These are phyloP conservation scores for Kwoniella botswanensis DNA, from an alignment of 768 basidiomycete species.

Conservation along the genomic window DNA sequence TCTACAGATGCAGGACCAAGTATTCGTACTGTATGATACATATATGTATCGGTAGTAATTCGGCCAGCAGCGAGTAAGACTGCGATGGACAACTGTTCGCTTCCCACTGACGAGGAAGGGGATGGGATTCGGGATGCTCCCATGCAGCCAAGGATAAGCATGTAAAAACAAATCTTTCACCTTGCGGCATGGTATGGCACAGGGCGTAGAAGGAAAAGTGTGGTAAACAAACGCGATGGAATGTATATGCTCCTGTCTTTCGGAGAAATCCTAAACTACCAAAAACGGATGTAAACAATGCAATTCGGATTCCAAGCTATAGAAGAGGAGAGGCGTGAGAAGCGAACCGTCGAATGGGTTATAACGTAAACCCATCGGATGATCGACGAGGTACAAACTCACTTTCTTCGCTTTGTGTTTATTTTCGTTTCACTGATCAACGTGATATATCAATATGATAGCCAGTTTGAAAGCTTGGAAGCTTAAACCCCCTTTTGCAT, in stretches of 20 bases:
- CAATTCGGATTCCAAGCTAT: not conserved
- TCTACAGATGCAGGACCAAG: too few species aligned
- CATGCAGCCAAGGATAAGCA: constrained; percentile 1
- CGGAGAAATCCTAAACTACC: not conserved
- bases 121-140: not conserved
- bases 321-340: not conserved
- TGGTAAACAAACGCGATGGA: not conserved
- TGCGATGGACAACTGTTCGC: too few species aligned
- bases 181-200: not conserved
- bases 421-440: not conserved
- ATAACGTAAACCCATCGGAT: constrained; percentile 5
- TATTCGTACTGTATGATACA: too few species aligned
- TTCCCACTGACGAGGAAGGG: not conserved
- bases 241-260: not conserved
- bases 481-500: not conserved
- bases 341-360: constrained; percentile 2
- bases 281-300: not conserved
- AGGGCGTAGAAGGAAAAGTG: not conserved
- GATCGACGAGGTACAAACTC: not conserved
- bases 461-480: not conserved
- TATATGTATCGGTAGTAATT: too few species aligned
- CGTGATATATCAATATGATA: constrained; percentile 3
- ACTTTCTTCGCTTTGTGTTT: constrained; percentile 3
- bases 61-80: too few species aligned
- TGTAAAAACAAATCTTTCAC: not conserved